phyloP scores from a whole-genome alignment of 2,329 filamentous ascomycete genomes.

The Botrytis pseudocinerea region DNA sequence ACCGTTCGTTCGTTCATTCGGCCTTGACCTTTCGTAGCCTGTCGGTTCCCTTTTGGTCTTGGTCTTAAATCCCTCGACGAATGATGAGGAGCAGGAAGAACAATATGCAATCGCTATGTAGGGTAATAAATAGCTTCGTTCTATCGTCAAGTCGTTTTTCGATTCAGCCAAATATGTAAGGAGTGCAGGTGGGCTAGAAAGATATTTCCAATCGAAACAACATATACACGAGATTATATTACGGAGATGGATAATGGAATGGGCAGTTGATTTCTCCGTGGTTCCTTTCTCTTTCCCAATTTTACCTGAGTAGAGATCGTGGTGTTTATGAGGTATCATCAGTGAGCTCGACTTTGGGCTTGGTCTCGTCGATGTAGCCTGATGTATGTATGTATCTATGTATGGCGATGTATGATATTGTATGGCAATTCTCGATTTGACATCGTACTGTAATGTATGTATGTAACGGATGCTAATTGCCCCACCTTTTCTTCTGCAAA shows the following conservation, averaged over 20 bases:
- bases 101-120: neutral
- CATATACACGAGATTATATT: neutral
- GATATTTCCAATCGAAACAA: neutral
- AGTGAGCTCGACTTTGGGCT: conserved; percentile 1
- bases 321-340: conserved; percentile 5
- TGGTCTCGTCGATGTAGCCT: conserved; percentile 17
- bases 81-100: neutral
- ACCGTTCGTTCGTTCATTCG: conserved; percentile 12
- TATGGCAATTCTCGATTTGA: conserved; percentile 18
- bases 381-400: conserved; percentile 6
- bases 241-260: neutral
- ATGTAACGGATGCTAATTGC: conserved; percentile 9
- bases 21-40: conserved; percentile 13
- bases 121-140: neutral
- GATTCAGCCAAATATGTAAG: conserved; percentile 12
- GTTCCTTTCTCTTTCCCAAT: neutral
- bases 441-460: neutral
- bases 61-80: neutral
- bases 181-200: neutral
- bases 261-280: neutral
- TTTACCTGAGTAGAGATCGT: neutral
- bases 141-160: conserved; percentile 3
- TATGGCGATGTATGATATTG: neutral
- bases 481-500: conserved; percentile 23
- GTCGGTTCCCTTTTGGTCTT: conserved; percentile 3